A percentile compares a stretch with the other conserved stretches of the same genome.
These are phyloP conservation scores for Debaryomyces psychrophilus DNA, from an alignment of 1,139 yeast genomes.

Conservation along the genomic window DNA sequence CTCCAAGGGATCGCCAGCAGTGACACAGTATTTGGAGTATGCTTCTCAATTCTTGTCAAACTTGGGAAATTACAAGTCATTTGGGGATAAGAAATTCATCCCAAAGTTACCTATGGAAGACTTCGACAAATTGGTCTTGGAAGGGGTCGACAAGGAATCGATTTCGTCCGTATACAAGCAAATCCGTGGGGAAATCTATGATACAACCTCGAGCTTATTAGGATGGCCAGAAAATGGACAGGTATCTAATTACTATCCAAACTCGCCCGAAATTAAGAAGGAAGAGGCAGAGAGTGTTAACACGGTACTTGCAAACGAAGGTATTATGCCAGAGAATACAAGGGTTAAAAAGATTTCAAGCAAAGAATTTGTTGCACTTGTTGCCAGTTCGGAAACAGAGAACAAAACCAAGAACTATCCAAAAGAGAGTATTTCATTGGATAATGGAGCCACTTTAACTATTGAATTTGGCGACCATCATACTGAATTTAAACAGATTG, in stretches of 20 bases:
- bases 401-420: conserved; percentile 51
- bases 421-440: conserved; percentile 25
- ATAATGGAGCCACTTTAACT: conserved; percentile 39
- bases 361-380: conserved; percentile 53
- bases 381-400: conserved; percentile 57
- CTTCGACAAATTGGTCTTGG: conserved; percentile 50
- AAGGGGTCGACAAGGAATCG: conserved; percentile 40
- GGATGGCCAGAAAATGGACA: conserved; percentile 85
- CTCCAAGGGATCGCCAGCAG: conserved; percentile 29
- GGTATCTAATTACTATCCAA: conserved; percentile 68
- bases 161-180: conserved; percentile 43
- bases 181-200: conserved; percentile 54
- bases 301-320: conserved; percentile 58
- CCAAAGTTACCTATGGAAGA: conserved; percentile 57
- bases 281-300: conserved; percentile 69
- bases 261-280: conserved; percentile 54
- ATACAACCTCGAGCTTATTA: conserved; percentile 54
- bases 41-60: conserved; percentile 79
- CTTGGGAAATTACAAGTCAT: conserved; percentile 85
- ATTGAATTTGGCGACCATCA: conserved; percentile 79
- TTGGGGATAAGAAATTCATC: conserved; percentile 85
- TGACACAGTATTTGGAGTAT: conserved; percentile 67
- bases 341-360: conserved; percentile 59
- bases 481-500: conserved; percentile 62
- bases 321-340: conserved; percentile 82